These are phyloP conservation scores for Syzygium aqueum DNA, from an alignment of 345 rosid genomes.

Conservation along the genomic window DNA sequence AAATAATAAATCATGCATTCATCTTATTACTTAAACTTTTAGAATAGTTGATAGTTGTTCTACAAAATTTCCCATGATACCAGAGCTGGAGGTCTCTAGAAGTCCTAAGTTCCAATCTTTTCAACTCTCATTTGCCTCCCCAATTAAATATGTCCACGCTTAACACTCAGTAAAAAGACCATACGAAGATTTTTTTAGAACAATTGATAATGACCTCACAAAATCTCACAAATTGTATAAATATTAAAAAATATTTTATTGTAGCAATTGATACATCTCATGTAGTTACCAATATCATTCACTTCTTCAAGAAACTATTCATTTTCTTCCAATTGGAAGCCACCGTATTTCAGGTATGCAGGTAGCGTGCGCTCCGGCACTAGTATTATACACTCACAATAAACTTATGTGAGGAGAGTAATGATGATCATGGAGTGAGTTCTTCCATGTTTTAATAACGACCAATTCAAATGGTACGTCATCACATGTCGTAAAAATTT, in stretches of 20 bases:
- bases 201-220: too few species aligned
- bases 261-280: not conserved
- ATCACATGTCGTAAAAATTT: not conserved
- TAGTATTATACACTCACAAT: not conserved
- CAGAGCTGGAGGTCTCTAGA: too few species aligned
- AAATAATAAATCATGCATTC: too few species aligned
- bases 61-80: too few species aligned
- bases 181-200: too few species aligned
- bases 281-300: not conserved
- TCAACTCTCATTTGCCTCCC: too few species aligned
- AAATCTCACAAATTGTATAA: not conserved
- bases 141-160: too few species aligned
- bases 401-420: not conserved
- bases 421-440: not conserved
- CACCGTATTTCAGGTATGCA: not conserved
- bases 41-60: too few species aligned
- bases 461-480: not conserved
- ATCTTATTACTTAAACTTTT: too few species aligned
- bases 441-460: not conserved
- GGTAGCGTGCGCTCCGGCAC: not conserved
- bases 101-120: too few species aligned
- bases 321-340: not conserved
- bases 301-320: not conserved
- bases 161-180: too few species aligned
- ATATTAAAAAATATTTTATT: not conserved